These are phyloP conservation scores for Cordyceps cicadae DNA, from an alignment of 2,329 filamentous ascomycete species.

Conservation along the genomic window DNA sequence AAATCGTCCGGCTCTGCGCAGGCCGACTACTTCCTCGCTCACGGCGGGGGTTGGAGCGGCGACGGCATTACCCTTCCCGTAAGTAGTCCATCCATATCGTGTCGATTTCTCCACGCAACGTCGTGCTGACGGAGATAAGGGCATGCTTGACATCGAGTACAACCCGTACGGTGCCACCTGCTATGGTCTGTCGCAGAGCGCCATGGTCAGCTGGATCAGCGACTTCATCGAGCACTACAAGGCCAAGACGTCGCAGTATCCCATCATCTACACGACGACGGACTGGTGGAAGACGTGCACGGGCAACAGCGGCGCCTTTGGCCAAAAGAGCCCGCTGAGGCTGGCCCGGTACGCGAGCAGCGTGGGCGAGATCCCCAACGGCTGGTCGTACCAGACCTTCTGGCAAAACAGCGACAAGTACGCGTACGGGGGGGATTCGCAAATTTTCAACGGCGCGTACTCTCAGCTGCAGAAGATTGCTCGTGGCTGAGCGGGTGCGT, in stretches of 20 bases:
- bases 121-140: slow-evolving; percentile 16
- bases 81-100: not conserved
- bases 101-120: not conserved
- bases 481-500: not conserved
- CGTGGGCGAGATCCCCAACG: slow-evolving; percentile 37
- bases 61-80: slow-evolving; percentile 45
- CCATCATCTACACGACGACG: slow-evolving; percentile 44
- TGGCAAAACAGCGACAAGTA: slow-evolving; percentile 26
- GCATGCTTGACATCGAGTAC: slow-evolving; percentile 49
- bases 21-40: slow-evolving; percentile 41
- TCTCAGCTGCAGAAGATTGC: slow-evolving; percentile 18
- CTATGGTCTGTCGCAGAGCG: slow-evolving; percentile 35
- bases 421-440: slow-evolving; percentile 16
- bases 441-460: slow-evolving; percentile 18
- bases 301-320: slow-evolving; percentile 39
- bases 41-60: slow-evolving; percentile 46
- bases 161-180: slow-evolving; percentile 31
- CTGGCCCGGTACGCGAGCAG: slow-evolving; percentile 36
- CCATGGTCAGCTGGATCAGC: slow-evolving; percentile 44
- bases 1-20: slow-evolving; percentile 36
- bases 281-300: slow-evolving; percentile 48
- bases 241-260: slow-evolving; percentile 35
- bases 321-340: slow-evolving; percentile 37
- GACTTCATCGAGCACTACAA: slow-evolving; percentile 46
- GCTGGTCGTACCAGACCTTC: slow-evolving; percentile 45